Base-by-base conservation (phyloP, 2,329 filamentous ascomycete species). In the Pyrenochaeta sp. region DNA sequence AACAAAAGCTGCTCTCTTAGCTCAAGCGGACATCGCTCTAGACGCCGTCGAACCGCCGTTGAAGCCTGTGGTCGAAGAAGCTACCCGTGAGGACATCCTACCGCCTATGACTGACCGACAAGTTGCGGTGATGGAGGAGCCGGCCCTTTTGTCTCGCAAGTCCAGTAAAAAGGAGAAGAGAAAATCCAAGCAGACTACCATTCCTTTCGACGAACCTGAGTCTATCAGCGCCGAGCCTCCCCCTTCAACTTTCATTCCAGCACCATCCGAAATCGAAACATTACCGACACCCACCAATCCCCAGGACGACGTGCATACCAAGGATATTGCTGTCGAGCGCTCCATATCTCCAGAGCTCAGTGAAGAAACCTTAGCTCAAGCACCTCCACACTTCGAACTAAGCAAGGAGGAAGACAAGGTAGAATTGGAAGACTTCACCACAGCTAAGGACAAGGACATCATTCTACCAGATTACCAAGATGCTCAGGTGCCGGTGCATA, bases 141-240 rank as follows among this genome's bases (percentile, higher is more conserved):
- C 41, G 7, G 35, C 42, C 14, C 7, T 23, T 3, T 41, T 48
- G 15, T 41, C 50, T 11, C 54, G 38, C 19, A 71, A 71, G 51
- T 61, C 60, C 45, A 66, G 69, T 21, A 74, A 75, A 59, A 76
- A 75, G 35, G 69, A 72, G 19, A 74, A 74, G 56, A 73, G 73
- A 35, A 75, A 76, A 47, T 63, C 59, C 10, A 51, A 58, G 32
- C 31, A 51, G 17, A 29, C 41, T 32, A 31, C 37, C 3, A 10
- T 40, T 7, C 26, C 19, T 8, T 42, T 20, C 24, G 34, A 48
- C 17, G 44, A 46, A 14, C 32, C 38, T n/a, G 39, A 41, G 22
- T 30, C 37, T 10, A n/a, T 21, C 5, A 15, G 18, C 10, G 30
- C 37, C n/a, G 38, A 39, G 6, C 13, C 23, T 11, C 18, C 31